Conservation (phyloP, 129 eudicot genomes). For the Smallanthus sonchifolius region DNA sequence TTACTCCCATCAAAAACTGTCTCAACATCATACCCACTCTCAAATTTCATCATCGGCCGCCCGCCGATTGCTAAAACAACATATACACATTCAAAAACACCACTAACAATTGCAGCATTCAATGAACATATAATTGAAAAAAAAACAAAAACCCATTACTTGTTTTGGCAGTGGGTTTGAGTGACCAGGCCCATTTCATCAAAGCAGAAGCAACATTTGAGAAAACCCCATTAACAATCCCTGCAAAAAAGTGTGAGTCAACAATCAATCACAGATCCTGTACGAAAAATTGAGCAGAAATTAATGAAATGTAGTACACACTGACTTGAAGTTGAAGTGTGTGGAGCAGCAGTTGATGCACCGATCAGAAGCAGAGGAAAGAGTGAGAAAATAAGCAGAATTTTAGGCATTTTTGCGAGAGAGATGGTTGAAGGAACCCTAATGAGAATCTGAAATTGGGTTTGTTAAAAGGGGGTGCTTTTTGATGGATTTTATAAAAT, state of each 20-base stretch:
- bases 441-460: slow-evolving; percentile 29
- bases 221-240: slow-evolving; percentile 71
- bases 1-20: slow-evolving; percentile 99
- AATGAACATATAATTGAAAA: not conserved
- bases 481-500: slow-evolving; percentile 26
- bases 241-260: slow-evolving; percentile 38
- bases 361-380: slow-evolving; percentile 43
- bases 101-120: not conserved
- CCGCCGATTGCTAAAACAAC: slow-evolving; percentile 65
- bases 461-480: slow-evolving; percentile 20
- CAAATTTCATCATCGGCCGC: slow-evolving; percentile 93
- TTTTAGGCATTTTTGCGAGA: slow-evolving; percentile 32
- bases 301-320: not conserved
- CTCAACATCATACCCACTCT: slow-evolving; percentile 88
- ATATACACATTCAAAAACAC: not conserved
- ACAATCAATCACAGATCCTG: slow-evolving; percentile 5
- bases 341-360: slow-evolving; percentile 52
- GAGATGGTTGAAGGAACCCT: slow-evolving; percentile 37
- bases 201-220: slow-evolving; percentile 60
- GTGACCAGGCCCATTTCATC: slow-evolving; percentile 83
- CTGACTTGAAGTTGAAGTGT: slow-evolving; percentile 88
- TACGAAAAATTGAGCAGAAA: not conserved
- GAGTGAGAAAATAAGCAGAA: slow-evolving; percentile 29
- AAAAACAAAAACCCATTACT: slow-evolving; percentile 42
- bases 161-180: slow-evolving; percentile 73